Evolutionary conservation across 2,329 filamentous ascomycete species (phyloP).

Genomic region (Trichoderma aggressivum): DNA sequence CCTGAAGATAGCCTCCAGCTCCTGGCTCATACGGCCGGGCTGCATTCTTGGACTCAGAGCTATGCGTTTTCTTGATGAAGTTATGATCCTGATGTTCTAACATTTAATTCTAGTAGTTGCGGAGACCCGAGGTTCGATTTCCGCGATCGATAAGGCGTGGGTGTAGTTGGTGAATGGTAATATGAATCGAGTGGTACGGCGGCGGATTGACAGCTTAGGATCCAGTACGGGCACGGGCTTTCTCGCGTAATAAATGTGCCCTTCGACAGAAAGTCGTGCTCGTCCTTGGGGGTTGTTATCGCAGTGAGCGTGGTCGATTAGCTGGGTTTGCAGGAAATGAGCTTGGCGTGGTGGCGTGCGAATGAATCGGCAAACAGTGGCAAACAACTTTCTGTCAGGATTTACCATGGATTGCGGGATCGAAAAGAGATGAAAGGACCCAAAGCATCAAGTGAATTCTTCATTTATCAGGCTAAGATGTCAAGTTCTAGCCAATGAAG

Average conservation of each 20-base stretch:
- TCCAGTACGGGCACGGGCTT: neutral
- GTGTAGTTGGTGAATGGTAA: neutral
- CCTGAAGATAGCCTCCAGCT: slow-evolving; percentile 63
- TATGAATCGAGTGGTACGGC: neutral
- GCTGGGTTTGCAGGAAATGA: neutral
- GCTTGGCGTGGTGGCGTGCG: neutral
- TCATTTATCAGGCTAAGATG: neutral
- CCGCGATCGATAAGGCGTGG: neutral
- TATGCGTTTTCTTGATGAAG: neutral
- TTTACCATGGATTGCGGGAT: neutral
- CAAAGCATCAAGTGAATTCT: neutral
- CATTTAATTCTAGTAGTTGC: slow-evolving; percentile 20
- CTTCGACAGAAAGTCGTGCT: neutral
- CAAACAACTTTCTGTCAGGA: neutral
- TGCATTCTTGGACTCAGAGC: neutral
- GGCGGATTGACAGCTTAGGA: neutral
- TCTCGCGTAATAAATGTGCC: neutral
- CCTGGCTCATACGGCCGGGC: slow-evolving; percentile 46
- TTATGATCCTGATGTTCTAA: slow-evolving; percentile 1
- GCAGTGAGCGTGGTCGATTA: neutral
- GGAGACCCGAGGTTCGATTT: neutral
- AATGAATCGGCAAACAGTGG: neutral
- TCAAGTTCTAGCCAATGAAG: neutral
- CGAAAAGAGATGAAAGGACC: neutral
- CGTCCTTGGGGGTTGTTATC: neutral